Base-by-base conservation (phyloP, 345 rosid genomes). In the Camelina hispida region DNA sequence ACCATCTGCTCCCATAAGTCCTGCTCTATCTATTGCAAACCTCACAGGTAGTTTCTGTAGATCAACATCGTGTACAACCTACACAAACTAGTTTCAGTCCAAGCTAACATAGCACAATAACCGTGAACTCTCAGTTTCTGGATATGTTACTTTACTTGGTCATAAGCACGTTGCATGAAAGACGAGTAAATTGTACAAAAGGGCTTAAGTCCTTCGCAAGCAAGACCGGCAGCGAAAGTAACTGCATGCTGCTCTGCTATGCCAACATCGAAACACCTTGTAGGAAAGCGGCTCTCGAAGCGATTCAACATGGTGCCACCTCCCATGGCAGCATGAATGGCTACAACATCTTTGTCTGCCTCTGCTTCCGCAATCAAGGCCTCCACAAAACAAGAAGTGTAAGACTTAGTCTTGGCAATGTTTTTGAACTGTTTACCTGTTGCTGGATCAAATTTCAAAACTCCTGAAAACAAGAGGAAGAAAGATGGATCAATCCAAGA, bases 61-160 rank as follows among this genome's bases (percentile, higher is more conserved):
- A 83, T 93, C 98, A 3, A 93, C 98, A 61, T 93, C 98, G 43
- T 93, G 98, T 32, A 91, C 91, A 22, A 88, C 96, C 96, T 93
- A 87, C 13, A 47, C 94, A 28, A 93, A 50, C 55, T 50, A 9
- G 14, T 9, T 9, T 1, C 2, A 18, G 55, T 50, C 25, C 25
- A 9, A 50, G 25, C 1, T 46, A 44, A 17, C 17, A 0, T 2
- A 44, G 2, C 48, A 44, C 17, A n/a, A 42, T 42, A 42, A 42
- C 6, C 7, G 0, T 13, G 47, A 4, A 42, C 47, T 13, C 6
- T 4, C 7, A 42, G 2, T 12, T 42, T 42, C 13, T 42, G 47
- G 14, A 40, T 1, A 50, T 50, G 13, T 17, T 11, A 50, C 5
- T 9, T 50, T 50, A 18, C 54, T 50, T 50, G 54, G 22, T 50